Percentiles rank a stretch among this genome's conserved stretches.
phyloP scores from a whole-genome alignment of 2,329 filamentous ascomycete genomes.

The Macroventuria anomochaeta region DNA sequence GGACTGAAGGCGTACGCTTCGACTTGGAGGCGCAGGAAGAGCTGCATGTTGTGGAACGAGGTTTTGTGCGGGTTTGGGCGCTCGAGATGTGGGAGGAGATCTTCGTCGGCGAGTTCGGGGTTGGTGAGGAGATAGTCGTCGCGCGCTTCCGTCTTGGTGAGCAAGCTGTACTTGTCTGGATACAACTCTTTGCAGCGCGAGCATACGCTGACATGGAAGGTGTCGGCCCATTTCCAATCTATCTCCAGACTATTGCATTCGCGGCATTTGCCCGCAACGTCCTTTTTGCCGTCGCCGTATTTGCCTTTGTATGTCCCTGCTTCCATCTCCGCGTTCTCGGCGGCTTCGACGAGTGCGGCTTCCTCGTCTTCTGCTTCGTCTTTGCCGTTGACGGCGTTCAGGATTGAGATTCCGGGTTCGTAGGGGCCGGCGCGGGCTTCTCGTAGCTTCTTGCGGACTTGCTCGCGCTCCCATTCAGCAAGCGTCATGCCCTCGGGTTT shows the following conservation, averaged over 20 bases:
- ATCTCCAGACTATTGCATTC: constrained; percentile 88
- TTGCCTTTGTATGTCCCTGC: constrained; percentile 42
- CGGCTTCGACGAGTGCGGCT: constrained; percentile 31
- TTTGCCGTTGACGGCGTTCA: constrained; percentile 58
- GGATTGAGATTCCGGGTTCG: constrained; percentile 83
- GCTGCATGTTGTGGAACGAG: constrained; percentile 98
- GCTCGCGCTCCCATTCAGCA: constrained; percentile 87
- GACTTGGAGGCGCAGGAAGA: constrained; percentile 91
- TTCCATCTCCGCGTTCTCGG: constrained; percentile 53
- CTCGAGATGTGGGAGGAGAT: constrained; percentile 84
- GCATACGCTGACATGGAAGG: constrained; percentile 79
- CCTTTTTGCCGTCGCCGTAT: constrained; percentile 44
- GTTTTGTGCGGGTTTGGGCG: constrained; percentile 94
- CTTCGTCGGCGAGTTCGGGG: constrained; percentile 87
- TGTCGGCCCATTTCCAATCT: constrained; percentile 92
- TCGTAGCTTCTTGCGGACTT: constrained; percentile 74
- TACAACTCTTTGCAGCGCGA: constrained; percentile 83
- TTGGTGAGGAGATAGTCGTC: constrained; percentile 97
- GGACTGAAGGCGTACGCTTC: constrained; percentile 86
- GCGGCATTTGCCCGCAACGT: constrained; percentile 72
- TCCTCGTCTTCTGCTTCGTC: constrained; percentile 39
- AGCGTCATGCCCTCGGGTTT: constrained; percentile 88
- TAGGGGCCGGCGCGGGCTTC: constrained; percentile 80
- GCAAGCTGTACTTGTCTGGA: constrained; percentile 90
- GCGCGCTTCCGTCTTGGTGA: constrained; percentile 95